Evolutionary conservation across 2,329 filamentous ascomycete species (phyloP).

Genomic region (Aspergillus candidus): DNA sequence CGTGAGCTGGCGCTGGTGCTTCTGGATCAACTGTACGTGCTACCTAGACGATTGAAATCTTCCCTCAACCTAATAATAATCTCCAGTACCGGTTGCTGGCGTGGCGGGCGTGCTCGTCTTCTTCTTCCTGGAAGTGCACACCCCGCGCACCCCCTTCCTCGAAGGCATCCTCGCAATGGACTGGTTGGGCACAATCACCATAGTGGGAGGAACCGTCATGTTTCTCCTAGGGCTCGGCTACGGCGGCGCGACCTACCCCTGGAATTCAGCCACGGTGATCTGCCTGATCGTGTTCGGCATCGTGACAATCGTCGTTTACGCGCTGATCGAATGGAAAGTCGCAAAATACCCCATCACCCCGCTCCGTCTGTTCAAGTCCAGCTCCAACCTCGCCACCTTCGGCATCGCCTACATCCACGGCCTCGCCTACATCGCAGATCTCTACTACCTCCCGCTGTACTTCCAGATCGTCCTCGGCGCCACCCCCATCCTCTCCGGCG

Average conservation of each 20-base stretch:
- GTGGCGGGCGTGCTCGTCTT: constrained; percentile 50
- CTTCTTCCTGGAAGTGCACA: constrained; percentile 53
- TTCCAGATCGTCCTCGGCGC: constrained; percentile 63
- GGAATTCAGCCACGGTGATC: constrained; percentile 65
- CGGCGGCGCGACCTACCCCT: constrained; percentile 53
- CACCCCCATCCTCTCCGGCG: constrained; percentile 58
- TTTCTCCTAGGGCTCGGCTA: too few relatives aligned
- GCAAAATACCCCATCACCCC: constrained; percentile 72
- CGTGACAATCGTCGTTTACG: constrained; percentile 56
- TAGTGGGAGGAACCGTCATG: too few relatives aligned
- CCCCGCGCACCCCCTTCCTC: too few relatives aligned
- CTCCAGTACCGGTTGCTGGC: constrained; percentile 49
- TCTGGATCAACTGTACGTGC: constrained; percentile 48
- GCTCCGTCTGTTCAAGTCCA: constrained; percentile 55
- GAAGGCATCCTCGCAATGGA: too few relatives aligned
- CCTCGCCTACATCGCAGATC: constrained; percentile 62
- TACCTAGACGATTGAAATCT: neutral
- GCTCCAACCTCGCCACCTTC: constrained; percentile 57
- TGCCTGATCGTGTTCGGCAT: constrained; percentile 68
- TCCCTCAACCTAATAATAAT: constrained; percentile 1
- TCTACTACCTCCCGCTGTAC: constrained; percentile 71
- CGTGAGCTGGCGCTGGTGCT: too few relatives aligned
- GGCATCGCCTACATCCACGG: constrained; percentile 60
- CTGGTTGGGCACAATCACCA: too few relatives aligned
- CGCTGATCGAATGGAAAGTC: constrained; percentile 62